Conservation (phyloP, 768 basidiomycete genomes). For the Russula sp. region DNA sequence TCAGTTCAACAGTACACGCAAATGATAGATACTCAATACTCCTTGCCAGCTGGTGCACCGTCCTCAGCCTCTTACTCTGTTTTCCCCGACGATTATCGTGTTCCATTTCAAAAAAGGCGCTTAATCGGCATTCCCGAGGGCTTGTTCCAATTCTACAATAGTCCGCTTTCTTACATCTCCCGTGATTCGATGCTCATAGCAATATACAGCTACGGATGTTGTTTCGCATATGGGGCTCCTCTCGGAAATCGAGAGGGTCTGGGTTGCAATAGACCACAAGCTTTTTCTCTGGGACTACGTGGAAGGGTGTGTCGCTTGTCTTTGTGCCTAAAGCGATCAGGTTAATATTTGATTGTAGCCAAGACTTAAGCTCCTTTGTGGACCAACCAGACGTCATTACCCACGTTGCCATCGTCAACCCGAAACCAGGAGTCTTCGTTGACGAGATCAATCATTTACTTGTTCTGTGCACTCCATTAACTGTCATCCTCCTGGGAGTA, state of each 20-base stretch:
- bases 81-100: constrained; percentile 69
- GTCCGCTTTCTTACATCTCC: constrained; percentile 32
- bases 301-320: constrained; percentile 60
- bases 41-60: constrained; percentile 47
- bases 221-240: constrained; percentile 86
- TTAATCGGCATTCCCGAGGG: constrained; percentile 74
- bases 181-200: constrained; percentile 15
- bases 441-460: constrained; percentile 87
- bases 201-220: constrained; percentile 50
- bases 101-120: constrained; percentile 74
- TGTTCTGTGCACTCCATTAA: constrained; percentile 83
- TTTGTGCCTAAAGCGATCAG: not conserved
- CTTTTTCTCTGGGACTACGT: constrained; percentile 96
- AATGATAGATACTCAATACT: not conserved
- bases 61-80: constrained; percentile 76
- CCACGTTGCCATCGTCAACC: constrained; percentile 81
- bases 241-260: constrained; percentile 89
- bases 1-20: not conserved
- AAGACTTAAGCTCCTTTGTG: constrained; percentile 86
- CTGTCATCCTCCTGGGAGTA: constrained; percentile 80
- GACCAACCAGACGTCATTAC: constrained; percentile 89
- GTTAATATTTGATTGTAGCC: constrained; percentile 38
- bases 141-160: constrained; percentile 72
- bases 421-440: constrained; percentile 82
- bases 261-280: constrained; percentile 93